A percentile compares a stretch with the other conserved stretches of the same genome.
Evolutionary conservation across 1,139 yeast genomes (phyloP).

Genomic region (Kurtzmaniella quercitrusa): DNA sequence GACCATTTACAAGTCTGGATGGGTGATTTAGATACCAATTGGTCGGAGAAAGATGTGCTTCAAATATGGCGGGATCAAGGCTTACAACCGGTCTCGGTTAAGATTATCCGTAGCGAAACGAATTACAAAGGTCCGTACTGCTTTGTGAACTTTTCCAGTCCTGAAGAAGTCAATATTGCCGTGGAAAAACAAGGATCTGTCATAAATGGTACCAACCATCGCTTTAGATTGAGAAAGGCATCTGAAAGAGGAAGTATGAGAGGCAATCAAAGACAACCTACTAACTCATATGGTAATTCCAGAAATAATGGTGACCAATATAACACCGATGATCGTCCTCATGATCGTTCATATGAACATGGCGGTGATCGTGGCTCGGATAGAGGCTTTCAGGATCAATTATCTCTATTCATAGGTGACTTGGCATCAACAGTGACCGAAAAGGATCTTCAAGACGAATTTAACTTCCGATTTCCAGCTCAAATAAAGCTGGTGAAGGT

Average conservation of each 20-base stretch:
- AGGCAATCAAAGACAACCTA: slow-evolving; percentile 23
- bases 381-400: slow-evolving; percentile 13
- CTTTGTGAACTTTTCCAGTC: slow-evolving; percentile 73
- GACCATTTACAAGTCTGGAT: slow-evolving; percentile 59
- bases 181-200: slow-evolving; percentile 62
- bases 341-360: slow-evolving; percentile 9
- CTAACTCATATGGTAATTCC: slow-evolving; percentile 11
- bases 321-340: slow-evolving; percentile 6
- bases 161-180: slow-evolving; percentile 69
- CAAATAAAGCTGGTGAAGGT: slow-evolving; percentile 83
- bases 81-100: slow-evolving; percentile 32
- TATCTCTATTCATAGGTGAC: slow-evolving; percentile 83
- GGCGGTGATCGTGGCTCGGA: slow-evolving; percentile 1
- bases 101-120: slow-evolving; percentile 34
- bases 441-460: slow-evolving; percentile 59
- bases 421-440: slow-evolving; percentile 76
- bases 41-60: slow-evolving; percentile 69
- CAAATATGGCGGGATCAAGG: slow-evolving; percentile 58
- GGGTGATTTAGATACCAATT: slow-evolving; percentile 89
- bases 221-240: slow-evolving; percentile 83
- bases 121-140: slow-evolving; percentile 49
- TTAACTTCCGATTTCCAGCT: slow-evolving; percentile 62
- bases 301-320: slow-evolving; percentile 10
- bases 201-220: slow-evolving; percentile 56
- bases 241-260: slow-evolving; percentile 41